Percentiles rank a stretch among this genome's conserved stretches.
Conservation (phyloP, 768 basidiomycete species). For the Daedaleopsis nitida region DNA sequence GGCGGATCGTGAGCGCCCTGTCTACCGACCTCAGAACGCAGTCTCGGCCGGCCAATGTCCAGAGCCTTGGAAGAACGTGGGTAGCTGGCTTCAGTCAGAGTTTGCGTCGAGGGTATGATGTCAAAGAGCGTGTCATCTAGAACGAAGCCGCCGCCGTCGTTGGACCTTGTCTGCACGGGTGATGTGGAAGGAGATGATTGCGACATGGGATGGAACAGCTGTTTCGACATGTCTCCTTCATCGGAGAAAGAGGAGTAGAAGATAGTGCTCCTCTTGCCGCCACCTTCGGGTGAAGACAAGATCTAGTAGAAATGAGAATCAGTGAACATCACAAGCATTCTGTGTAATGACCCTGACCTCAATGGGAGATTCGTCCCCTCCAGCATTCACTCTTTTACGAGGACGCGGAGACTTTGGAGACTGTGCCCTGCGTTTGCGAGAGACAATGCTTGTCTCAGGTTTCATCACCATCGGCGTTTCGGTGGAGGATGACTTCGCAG, state of each 20-base stretch:
- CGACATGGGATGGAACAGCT: background rate
- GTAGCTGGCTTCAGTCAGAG: background rate
- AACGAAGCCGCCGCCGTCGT: constrained; percentile 33
- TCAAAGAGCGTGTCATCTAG: constrained; percentile 38
- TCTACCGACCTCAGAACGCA: background rate
- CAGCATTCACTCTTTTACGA: background rate
- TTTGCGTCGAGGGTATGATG: constrained; percentile 18
- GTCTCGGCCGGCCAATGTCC: background rate
- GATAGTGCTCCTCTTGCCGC: background rate
- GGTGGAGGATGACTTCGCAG: background rate
- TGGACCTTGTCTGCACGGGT: background rate
- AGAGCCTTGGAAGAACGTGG: background rate
- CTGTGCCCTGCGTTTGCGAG: constrained; percentile 4
- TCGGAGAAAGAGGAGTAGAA: constrained; percentile 1
- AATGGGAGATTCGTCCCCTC: background rate
- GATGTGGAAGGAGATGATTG: constrained; percentile 10
- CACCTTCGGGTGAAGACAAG: background rate
- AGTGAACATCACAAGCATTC: background rate
- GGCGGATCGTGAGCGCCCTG: too few relatives aligned
- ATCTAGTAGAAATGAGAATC: background rate
- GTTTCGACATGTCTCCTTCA: background rate
- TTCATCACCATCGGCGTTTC: background rate
- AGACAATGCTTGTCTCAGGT: background rate
- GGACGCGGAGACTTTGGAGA: background rate
- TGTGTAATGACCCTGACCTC: background rate